phyloP scores from a whole-genome alignment of 2,329 filamentous ascomycete genomes.

The Allantophomopsis lycopodina region DNA sequence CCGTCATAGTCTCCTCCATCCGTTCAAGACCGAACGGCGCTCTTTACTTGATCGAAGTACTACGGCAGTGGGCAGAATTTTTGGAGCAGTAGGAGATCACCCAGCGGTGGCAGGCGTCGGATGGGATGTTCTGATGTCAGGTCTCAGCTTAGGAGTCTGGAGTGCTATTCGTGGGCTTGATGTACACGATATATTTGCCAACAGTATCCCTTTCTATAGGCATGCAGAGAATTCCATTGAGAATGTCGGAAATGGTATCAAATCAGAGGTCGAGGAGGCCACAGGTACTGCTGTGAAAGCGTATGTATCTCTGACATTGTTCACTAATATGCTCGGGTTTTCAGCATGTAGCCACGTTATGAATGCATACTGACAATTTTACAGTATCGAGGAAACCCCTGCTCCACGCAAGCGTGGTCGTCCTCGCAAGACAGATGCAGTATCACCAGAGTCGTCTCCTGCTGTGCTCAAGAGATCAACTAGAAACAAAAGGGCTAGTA shows the following conservation, averaged over 20 bases:
- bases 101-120: slow-evolving; percentile 41
- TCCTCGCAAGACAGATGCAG: too few relatives aligned
- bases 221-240: slow-evolving; percentile 3
- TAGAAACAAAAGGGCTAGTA: slow-evolving; percentile 3
- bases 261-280: not conserved
- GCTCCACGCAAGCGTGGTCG: too few relatives aligned
- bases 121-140: slow-evolving; percentile 43
- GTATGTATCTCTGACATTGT: too few relatives aligned
- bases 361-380: too few relatives aligned
- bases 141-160: slow-evolving; percentile 40
- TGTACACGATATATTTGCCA: slow-evolving; percentile 31
- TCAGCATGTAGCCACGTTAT: too few relatives aligned
- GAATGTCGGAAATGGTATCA: slow-evolving; percentile 1
- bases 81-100: slow-evolving; percentile 38
- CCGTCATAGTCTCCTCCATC: slow-evolving; percentile 30
- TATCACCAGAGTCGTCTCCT: too few relatives aligned
- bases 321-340: too few relatives aligned
- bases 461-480: not conserved
- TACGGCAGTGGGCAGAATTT: slow-evolving; percentile 28
- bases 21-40: slow-evolving; percentile 29
- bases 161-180: slow-evolving; percentile 37
- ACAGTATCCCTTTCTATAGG: slow-evolving; percentile 18
- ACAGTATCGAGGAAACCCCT: too few relatives aligned
- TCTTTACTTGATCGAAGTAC: slow-evolving; percentile 29
- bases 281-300: not conserved